Base-by-base conservation (phyloP, 148 eudicot species). In the Rhododendron simsii region DNA sequence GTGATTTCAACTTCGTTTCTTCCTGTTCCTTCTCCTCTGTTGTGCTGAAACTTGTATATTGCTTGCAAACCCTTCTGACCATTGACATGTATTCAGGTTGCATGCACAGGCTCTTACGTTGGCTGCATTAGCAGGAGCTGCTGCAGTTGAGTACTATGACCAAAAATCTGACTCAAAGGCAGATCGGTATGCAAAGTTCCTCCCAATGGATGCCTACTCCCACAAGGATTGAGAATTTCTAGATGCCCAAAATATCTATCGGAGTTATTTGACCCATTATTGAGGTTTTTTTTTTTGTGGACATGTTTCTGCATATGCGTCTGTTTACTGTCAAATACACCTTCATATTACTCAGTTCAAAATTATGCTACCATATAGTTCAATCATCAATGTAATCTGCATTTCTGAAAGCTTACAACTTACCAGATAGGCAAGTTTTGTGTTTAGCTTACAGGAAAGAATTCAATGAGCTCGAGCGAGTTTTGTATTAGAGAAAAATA, bases 91-190 rank as follows among this genome's bases (percentile, higher is more conserved):
- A 65, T 83, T 83, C 89, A 94, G 98, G 92, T 89, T 94, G 89
- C 98, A 94, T 35, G 95, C 98, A 0, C 98, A 94, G 87, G 95
- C 98, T n/a, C 92, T 94, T 75, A 93, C 98, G 5, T 89, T 95
- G 83, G 98, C 98, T 87, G 95, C 98, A 51, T 78, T 93, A 73
- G 95, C 89, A 1, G 98, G 95, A 84, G 96, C 98, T 81, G 98
- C 95, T 30, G 87, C 87, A 37, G 95, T 95, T 5, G 98, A 95
- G 88, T 95, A 94, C 85, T 94, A 88, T 55, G 98, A 95, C 88
- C 96, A 85, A 87, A 91, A 85, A 82, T 47, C 80, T 11, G 86
- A 88, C 20, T 88, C 89, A 28, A 92, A 93, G 86, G 88, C 92
- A 45, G 94, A 92, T 12, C 91, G 87, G 1, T 89, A 86, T 26